Conservation (phyloP, 1,284 basidiomycete species). For the Entoloma clypeatum region DNA sequence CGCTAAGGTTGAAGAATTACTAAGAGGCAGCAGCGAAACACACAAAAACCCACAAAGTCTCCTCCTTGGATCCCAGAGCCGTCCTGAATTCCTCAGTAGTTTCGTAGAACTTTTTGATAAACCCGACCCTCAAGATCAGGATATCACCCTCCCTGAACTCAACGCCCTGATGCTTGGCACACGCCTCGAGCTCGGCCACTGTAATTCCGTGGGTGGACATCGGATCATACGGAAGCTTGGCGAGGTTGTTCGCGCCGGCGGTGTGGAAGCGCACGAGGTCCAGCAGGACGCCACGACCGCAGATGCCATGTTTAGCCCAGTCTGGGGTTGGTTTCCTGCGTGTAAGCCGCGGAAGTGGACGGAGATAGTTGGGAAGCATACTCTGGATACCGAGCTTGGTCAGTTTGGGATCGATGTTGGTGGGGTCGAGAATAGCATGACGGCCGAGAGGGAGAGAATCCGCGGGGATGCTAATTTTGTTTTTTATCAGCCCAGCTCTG, state of each 20-base stretch:
- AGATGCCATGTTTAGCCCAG: constrained; percentile 15
- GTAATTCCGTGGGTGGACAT: constrained; percentile 55
- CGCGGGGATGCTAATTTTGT: constrained; percentile 1
- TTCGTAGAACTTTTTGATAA: constrained; percentile 56
- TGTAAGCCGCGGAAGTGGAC: not conserved
- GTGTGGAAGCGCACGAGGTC: constrained; percentile 11
- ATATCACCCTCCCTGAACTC: constrained; percentile 58
- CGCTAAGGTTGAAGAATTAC: constrained; percentile 30
- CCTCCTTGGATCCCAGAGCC: constrained; percentile 37
- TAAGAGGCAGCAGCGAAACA: not conserved
- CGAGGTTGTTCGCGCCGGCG: constrained; percentile 2
- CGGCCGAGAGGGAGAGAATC: constrained; percentile 8
- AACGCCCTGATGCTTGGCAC: constrained; percentile 58
- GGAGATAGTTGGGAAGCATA: not conserved
- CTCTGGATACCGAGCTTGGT: constrained; percentile 14
- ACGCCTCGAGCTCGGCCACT: constrained; percentile 53
- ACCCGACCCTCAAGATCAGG: constrained; percentile 56
- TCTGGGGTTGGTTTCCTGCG: constrained; percentile 3
- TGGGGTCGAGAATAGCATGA: constrained; percentile 12
- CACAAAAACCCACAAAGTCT: constrained; percentile 42
- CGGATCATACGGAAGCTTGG: constrained; percentile 56
- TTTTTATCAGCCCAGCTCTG: not conserved
- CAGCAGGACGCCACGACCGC: constrained; percentile 14
- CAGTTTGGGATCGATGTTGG: constrained; percentile 7
- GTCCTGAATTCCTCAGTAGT: constrained; percentile 44